These are phyloP conservation scores for Fusarium metavorans DNA, from an alignment of 2,329 filamentous ascomycete genomes.

Conservation along the genomic window DNA sequence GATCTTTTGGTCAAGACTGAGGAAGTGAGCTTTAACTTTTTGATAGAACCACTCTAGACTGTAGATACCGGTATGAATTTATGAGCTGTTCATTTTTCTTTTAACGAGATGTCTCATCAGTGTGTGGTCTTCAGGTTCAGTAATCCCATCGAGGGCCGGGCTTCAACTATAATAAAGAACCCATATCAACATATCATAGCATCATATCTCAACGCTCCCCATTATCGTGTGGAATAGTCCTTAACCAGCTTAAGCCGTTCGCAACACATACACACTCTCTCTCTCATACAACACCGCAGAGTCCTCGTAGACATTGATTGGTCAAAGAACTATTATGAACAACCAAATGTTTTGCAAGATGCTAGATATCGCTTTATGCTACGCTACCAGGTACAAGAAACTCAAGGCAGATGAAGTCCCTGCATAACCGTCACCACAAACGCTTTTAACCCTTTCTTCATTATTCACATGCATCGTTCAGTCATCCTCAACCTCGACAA, in stretches of 20 bases:
- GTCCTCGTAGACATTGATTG: too few relatives aligned
- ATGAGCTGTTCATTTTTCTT: background rate
- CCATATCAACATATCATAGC: too few relatives aligned
- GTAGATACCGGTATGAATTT: background rate
- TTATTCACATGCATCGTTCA: background rate
- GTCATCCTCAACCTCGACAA: conserved; percentile 11
- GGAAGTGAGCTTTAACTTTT: conserved; percentile 56
- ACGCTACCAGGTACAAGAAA: background rate
- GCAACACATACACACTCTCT: too few relatives aligned
- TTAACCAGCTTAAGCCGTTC: too few relatives aligned
- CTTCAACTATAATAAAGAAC: too few relatives aligned
- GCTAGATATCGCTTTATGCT: background rate
- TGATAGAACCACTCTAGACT: conserved; percentile 48
- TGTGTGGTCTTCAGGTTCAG: too few relatives aligned
- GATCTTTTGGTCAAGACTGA: conserved; percentile 57
- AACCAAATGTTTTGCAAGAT: background rate
- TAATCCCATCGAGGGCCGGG: too few relatives aligned
- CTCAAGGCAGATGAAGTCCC: background rate
- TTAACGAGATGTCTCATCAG: too few relatives aligned
- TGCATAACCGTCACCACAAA: background rate
- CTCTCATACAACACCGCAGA: too few relatives aligned
- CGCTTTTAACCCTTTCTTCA: background rate
- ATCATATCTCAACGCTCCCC: too few relatives aligned
- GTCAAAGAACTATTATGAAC: background rate
- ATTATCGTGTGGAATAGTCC: too few relatives aligned